These are phyloP conservation scores for Eutypella sp. DNA, from an alignment of 2,329 filamentous ascomycete species.

Conservation along the genomic window DNA sequence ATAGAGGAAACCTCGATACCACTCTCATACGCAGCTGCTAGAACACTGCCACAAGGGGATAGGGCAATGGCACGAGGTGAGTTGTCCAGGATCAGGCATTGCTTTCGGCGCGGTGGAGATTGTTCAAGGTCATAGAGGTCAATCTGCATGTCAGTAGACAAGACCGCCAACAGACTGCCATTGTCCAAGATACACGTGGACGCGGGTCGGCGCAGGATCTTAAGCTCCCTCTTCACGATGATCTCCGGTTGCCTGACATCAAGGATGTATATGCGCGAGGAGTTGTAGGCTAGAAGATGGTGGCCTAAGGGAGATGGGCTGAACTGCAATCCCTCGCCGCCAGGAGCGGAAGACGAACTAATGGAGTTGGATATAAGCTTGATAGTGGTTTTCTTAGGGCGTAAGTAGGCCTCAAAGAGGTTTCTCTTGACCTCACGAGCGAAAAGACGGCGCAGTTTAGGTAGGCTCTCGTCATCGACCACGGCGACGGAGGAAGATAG, in stretches of 20 bases:
- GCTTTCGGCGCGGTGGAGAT: slow-evolving; percentile 63
- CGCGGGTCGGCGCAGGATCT: slow-evolving; percentile 69
- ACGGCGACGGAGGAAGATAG: slow-evolving; percentile 30
- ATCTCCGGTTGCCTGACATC: slow-evolving; percentile 58
- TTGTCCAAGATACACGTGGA: slow-evolving; percentile 77
- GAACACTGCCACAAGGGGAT: slow-evolving; percentile 73
- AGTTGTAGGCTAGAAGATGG: slow-evolving; percentile 75
- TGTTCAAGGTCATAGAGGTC: slow-evolving; percentile 73
- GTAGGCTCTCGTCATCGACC: slow-evolving; percentile 46
- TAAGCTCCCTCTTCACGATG: slow-evolving; percentile 69
- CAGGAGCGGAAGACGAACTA: slow-evolving; percentile 76
- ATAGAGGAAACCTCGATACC: slow-evolving; percentile 85
- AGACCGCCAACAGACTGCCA: slow-evolving; percentile 68
- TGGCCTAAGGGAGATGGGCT: slow-evolving; percentile 71
- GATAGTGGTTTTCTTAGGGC: slow-evolving; percentile 65
- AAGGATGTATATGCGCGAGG: slow-evolving; percentile 76
- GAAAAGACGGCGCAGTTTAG: slow-evolving; percentile 60
- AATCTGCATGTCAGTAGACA: slow-evolving; percentile 77
- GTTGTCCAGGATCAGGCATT: slow-evolving; percentile 73
- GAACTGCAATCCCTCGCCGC: slow-evolving; percentile 82
- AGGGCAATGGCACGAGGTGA: slow-evolving; percentile 72
- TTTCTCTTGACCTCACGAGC: slow-evolving; percentile 68
- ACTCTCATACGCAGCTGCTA: slow-evolving; percentile 80
- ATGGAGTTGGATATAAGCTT: slow-evolving; percentile 80
- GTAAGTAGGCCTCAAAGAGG: slow-evolving; percentile 70